Evolutionary conservation across 768 basidiomycete genomes (phyloP), one percentile per base, ranked within the genome.

Genomic region (Leccinum ochraceum): DNA sequence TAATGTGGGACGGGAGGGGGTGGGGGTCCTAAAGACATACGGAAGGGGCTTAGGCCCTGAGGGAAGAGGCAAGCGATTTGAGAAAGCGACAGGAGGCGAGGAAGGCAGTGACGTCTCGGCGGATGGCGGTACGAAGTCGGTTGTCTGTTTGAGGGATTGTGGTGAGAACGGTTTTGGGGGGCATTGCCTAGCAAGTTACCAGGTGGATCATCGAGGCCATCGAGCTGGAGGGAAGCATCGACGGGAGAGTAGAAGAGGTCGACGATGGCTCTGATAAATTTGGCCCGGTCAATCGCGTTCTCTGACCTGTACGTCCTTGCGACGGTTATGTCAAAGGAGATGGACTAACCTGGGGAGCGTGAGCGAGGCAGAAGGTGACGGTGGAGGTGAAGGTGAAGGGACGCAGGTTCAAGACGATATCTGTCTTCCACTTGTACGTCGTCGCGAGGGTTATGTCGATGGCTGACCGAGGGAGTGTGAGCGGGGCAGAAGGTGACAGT

Each of bases 261-360:
- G 60, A 94, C 75, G 44, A 90, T 66, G 2, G 88, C 79, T 44
- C 81, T 80, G 53, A 97, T 71, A 72, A 97, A 98, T 13, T 75
- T 75, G 13, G 77, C 66, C 71, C 95, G 95, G 66, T 97, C 94
- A 24, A 71, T 71, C 34, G 81, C 71, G 58, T 81, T 83, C 67
- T 96, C 95, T 0, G 94, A 98, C 71, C 79, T 82, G 76, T 98
- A 98, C 26, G 92, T 87, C 71, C 92, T 84, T n/a, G 90, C 86
- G 56, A 98, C 81, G 1, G 92, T 94, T 62, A 98, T 80, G 67
- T 88, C 90, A 76, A 96, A 90, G 20, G 80, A 76, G 26, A 78
- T 68, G n/a, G 88, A 79, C 90, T 92, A 64, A 17, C 17, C 39
- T 6, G 39, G 30, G 62, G 53, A 7, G 42, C 8, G 56, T 32